These are phyloP conservation scores for Penicillium sp. DNA, from an alignment of 2,329 filamentous ascomycete genomes.

Conservation along the genomic window DNA sequence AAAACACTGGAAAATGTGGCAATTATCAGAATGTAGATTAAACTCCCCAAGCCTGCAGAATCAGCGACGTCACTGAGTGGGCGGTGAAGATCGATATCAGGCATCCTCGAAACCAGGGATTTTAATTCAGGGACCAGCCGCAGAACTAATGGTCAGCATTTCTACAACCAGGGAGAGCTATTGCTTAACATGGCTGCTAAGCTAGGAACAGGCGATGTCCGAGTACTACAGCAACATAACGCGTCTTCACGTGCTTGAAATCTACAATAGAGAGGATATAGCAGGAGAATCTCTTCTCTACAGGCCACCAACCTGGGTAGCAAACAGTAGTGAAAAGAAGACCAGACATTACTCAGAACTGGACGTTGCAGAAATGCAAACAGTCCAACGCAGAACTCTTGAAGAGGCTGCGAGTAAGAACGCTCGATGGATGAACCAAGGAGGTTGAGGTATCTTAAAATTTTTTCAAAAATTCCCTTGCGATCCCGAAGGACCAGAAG, in stretches of 20 bases:
- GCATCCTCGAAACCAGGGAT: not conserved
- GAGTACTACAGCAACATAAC: not conserved
- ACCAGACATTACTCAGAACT: conserved; percentile 15
- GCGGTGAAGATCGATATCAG: conserved; percentile 7
- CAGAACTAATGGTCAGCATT: not conserved
- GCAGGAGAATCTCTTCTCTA: conserved; percentile 34
- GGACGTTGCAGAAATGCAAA: not conserved
- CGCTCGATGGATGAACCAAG: conserved; percentile 8
- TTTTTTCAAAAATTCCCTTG: conserved; percentile 75
- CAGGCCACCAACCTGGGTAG: conserved; percentile 36
- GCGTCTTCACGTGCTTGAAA: not conserved
- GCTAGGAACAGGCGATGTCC: not conserved
- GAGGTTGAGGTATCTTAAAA: conserved; percentile 26
- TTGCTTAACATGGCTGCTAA: too few species aligned
- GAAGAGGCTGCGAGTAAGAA: not conserved
- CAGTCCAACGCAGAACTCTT: not conserved
- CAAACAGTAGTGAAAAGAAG: conserved; percentile 42
- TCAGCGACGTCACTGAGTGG: conserved; percentile 24
- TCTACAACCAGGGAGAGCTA: too few species aligned
- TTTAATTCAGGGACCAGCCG: not conserved
- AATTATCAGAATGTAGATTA: not conserved
- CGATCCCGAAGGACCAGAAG: conserved; percentile 65
- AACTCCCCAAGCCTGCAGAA: conserved; percentile 10
- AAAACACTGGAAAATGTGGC: not conserved
- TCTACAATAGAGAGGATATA: not conserved